These are phyloP conservation scores for Penicillium verrucosum DNA, from an alignment of 2,329 filamentous ascomycete species.

Conservation along the genomic window DNA sequence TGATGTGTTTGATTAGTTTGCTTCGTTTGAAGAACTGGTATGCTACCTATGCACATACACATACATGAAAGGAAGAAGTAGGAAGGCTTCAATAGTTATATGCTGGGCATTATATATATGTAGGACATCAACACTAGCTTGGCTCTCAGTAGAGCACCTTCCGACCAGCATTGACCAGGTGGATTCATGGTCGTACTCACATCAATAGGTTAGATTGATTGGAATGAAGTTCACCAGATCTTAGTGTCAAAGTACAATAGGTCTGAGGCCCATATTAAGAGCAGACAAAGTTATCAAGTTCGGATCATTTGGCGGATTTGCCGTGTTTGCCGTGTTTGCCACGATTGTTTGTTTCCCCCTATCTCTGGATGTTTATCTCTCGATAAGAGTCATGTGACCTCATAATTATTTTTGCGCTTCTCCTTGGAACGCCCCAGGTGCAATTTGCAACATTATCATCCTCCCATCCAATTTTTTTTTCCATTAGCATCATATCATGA, in stretches of 20 bases:
- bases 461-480: not conserved
- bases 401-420: constrained; percentile 23
- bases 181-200: not conserved
- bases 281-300: not conserved
- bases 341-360: not conserved
- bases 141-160: not conserved
- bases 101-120: not conserved
- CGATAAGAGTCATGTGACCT: constrained; percentile 24
- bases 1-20: not conserved
- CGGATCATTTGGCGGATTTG: too few relatives aligned
- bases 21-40: not conserved
- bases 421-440: constrained; percentile 13
- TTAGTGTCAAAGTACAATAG: not conserved
- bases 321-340: constrained; percentile 1
- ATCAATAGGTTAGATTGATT: not conserved
- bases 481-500: constrained; percentile 22
- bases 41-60: not conserved
- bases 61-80: not conserved
- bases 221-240: not conserved
- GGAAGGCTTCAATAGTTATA: not conserved
- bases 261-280: not conserved
- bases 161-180: not conserved
- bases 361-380: constrained; percentile 10
- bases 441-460: constrained; percentile 8
- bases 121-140: not conserved